These are phyloP conservation scores for Globisporangium polare DNA, from an alignment of 352 stramenopile genomes.

Conservation along the genomic window DNA sequence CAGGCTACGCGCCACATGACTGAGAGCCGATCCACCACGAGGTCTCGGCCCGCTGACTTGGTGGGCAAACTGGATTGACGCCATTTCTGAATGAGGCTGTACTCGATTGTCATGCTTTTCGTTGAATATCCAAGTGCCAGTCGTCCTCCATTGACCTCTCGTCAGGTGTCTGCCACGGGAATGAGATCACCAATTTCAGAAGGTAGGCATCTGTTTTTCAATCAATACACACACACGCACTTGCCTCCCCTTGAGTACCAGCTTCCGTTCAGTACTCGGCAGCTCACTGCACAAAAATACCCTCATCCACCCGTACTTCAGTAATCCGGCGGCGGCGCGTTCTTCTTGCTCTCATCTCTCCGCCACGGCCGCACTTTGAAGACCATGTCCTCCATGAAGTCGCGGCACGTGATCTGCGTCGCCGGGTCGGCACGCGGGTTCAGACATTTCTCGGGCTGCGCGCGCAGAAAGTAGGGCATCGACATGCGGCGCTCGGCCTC, in stretches of 20 bases:
- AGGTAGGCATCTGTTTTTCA: no score
- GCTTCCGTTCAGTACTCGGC: no score
- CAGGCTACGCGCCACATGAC: slow-evolving; percentile 32
- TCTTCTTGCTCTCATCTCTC: slow-evolving; percentile 34
- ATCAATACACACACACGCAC: no score
- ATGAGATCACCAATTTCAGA: no score
- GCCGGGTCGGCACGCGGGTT: slow-evolving; percentile 40
- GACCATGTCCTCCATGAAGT: slow-evolving; percentile 83
- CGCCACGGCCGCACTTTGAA: slow-evolving; percentile 82
- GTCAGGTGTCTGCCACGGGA: no score
- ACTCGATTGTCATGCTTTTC: no score
- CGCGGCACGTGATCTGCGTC: slow-evolving; percentile 55
- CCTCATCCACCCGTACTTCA: slow-evolving; percentile 7
- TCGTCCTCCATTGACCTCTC: no score
- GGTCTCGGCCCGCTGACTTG: background rate
- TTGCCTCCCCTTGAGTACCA: no score
- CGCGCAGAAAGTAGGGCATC: slow-evolving; percentile 81
- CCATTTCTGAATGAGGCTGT: no score
- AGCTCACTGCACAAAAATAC: no score
- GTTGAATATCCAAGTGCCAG: no score
- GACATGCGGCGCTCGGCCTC: slow-evolving; percentile 76
- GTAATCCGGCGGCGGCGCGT: slow-evolving; percentile 47
- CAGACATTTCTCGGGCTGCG: slow-evolving; percentile 44
- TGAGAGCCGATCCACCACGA: background rate
- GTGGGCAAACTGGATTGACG: no score